Base-by-base conservation (phyloP, 306 rosid genomes). In the Fagus crenata region DNA sequence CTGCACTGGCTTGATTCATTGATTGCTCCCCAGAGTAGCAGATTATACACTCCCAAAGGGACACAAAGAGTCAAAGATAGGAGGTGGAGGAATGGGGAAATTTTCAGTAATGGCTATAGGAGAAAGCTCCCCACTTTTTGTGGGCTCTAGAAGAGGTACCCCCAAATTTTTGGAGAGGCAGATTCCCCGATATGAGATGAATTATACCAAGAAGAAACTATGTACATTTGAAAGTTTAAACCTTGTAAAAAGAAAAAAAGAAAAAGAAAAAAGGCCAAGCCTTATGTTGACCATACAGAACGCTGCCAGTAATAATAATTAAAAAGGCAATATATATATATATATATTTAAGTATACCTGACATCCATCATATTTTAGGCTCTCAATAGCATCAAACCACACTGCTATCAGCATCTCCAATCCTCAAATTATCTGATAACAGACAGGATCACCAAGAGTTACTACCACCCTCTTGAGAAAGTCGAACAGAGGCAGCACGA, bases 401-500 rank as follows among this genome's bases (percentile, higher is more conserved):
- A 33, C n/a, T 12, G 68, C 41, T 58, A 3, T 11, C 18, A 61
- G 32, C 41, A 61, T 55, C 68, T 56, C 69, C 75, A 55, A 32
- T 42, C 59, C 41, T 72, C 41, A 55, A 41, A 3, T 73, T 55
- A 71, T 37, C 43, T 58, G 13, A 37, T 3, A 32, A 40, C 36
- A 46, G 53, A 33, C 33, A 11, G 14, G 32, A 31, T 73, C 74
- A 64, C 55, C 22, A 2, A 53, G 54, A 32, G 35, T 67, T 64
- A 46, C 51, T 74, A 56, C 83, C 80, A 3, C 81, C 85, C 83
- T 86, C 89, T 78, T 80, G 91, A 75, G 90, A 72, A 75, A 85
- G 84, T 75, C 78, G 84, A 71, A 88, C 84, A 28, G 93, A 92
- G 67, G 96, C 94, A 49, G 85, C 85, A 86, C 85, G 92, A 71